These are phyloP conservation scores for Silene conica DNA, from an alignment of 148 eudicot species.

Conservation along the genomic window DNA sequence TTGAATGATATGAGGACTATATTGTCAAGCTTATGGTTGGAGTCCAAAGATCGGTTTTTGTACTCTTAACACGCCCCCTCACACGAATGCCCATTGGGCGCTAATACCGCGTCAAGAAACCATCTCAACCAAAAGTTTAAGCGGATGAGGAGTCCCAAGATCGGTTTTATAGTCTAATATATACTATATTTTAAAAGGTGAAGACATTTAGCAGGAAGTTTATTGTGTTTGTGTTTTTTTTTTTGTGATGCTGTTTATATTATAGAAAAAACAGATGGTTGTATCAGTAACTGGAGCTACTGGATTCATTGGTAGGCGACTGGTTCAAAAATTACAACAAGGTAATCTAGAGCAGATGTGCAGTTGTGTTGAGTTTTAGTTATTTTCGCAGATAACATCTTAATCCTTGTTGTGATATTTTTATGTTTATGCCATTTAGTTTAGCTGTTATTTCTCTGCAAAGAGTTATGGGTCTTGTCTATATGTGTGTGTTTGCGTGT, in stretches of 20 bases:
- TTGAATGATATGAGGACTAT: neutral
- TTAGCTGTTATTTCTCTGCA: neutral
- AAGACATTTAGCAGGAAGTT: neutral
- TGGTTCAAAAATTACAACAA: slow-evolving; percentile 76
- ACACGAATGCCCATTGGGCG: too few species aligned
- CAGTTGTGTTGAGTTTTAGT: neutral
- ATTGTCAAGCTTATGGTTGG: too few species aligned
- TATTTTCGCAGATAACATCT: neutral
- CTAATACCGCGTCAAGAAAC: too few species aligned
- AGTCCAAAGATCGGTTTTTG: too few species aligned
- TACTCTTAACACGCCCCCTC: too few species aligned
- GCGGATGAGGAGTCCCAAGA: too few species aligned
- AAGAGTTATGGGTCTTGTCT: neutral
- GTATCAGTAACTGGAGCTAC: slow-evolving; percentile 97
- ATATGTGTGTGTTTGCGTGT: neutral
- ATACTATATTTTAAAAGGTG: neutral
- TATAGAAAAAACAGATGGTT: slow-evolving; percentile 65
- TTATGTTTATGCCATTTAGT: neutral
- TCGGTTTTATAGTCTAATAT: too few species aligned
- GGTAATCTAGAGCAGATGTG: slow-evolving; percentile 32
- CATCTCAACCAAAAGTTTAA: too few species aligned
- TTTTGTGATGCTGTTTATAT: neutral
- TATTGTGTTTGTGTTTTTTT: neutral
- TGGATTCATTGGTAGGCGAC: slow-evolving; percentile 81
- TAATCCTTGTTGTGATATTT: neutral